Conservation (phyloP, 1,284 basidiomycete genomes). For the Tylopilus sp. region DNA sequence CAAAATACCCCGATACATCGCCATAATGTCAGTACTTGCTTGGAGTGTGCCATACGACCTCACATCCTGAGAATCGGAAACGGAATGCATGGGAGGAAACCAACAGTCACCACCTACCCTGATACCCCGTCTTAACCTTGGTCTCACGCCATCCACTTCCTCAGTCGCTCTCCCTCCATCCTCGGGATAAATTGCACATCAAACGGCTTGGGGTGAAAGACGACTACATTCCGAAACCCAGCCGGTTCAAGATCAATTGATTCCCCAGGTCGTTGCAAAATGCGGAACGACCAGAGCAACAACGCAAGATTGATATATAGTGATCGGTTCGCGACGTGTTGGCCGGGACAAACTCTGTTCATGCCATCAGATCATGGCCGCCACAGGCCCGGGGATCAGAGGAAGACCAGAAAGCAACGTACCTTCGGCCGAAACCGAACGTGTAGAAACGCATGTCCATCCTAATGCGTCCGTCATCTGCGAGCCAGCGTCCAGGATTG, state of each 20-base stretch:
- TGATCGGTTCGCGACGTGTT: constrained; percentile 35
- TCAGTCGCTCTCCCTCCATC: constrained; percentile 3
- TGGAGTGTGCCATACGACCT: too few relatives aligned
- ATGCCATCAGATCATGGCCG: neutral
- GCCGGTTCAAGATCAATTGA: constrained; percentile 30
- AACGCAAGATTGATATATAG: constrained; percentile 36
- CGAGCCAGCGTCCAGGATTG: constrained; percentile 36
- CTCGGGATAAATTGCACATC: constrained; percentile 8
- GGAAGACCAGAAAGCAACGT: constrained; percentile 4
- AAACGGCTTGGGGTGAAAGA: constrained; percentile 7
- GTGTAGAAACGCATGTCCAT: constrained; percentile 33
- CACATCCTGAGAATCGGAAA: too few relatives aligned
- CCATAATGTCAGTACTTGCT: too few relatives aligned
- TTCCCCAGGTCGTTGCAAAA: constrained; percentile 28
- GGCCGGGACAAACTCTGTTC: constrained; percentile 16
- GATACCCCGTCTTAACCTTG: neutral
- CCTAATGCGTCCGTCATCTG: constrained; percentile 29
- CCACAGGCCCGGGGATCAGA: neutral
- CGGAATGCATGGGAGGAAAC: too few relatives aligned
- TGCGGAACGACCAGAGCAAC: constrained; percentile 37
- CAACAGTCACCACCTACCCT: too few relatives aligned
- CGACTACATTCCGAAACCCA: constrained; percentile 14
- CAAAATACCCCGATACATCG: too few relatives aligned
- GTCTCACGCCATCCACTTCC: constrained; percentile 7
- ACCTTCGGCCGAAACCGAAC: constrained; percentile 40